These are phyloP conservation scores for Cymbidium sinense DNA, from an alignment of 106 monocot species.

Conservation along the genomic window DNA sequence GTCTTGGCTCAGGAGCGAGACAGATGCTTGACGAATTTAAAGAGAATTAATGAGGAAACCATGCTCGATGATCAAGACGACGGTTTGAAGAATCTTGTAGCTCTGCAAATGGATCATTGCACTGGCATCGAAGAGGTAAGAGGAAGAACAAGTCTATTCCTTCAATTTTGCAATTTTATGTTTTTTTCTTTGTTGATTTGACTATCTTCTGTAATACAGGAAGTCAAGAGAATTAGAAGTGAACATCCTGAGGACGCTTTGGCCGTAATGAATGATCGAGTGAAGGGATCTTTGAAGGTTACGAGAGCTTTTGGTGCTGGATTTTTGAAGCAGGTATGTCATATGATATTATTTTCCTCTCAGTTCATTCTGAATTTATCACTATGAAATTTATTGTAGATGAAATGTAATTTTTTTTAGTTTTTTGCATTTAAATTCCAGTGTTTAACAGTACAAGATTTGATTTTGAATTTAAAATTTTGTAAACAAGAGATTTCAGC, in stretches of 20 bases:
- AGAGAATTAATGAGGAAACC: conserved; percentile 23
- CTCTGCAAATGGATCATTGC: conserved; percentile 51
- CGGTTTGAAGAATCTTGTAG: conserved; percentile 6
- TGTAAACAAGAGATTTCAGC: too few species aligned
- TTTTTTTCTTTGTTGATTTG: neutral
- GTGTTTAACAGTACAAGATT: too few species aligned
- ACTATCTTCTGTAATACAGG: conserved; percentile 14
- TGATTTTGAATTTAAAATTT: too few species aligned
- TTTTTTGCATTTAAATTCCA: too few species aligned
- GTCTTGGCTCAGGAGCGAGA: conserved; percentile 32
- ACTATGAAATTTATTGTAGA: too few species aligned
- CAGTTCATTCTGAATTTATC: too few species aligned
- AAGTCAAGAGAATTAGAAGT: conserved; percentile 19
- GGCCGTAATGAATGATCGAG: conserved; percentile 35
- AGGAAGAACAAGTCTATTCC: neutral
- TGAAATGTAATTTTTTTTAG: neutral
- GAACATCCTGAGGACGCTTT: conserved; percentile 29
- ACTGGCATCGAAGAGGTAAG: conserved; percentile 44
- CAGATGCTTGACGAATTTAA: conserved; percentile 10
- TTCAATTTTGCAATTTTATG: neutral
- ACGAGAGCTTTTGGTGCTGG: conserved; percentile 58
- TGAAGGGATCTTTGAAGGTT: conserved; percentile 52
- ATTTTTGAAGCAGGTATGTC: conserved; percentile 39
- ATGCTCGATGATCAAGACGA: conserved; percentile 10
- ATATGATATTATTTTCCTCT: neutral